Conservation (phyloP, 768 basidiomycete genomes). For the Pholiota microspora region DNA sequence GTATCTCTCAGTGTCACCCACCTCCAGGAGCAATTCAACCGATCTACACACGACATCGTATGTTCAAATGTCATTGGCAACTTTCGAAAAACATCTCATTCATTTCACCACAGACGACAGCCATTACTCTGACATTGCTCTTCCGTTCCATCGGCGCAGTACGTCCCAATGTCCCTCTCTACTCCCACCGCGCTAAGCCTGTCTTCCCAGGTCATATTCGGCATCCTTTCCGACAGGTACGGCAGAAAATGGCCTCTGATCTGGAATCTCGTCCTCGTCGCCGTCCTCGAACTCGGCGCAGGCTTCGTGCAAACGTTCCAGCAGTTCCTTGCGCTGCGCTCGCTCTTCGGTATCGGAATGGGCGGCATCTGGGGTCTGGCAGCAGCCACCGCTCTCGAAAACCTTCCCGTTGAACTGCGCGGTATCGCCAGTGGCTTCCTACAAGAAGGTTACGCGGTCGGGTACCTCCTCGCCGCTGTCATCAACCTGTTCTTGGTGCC, state of each 20-base stretch:
- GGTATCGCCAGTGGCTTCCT: conserved; percentile 83
- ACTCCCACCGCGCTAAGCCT: not conserved
- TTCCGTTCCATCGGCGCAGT: conserved; percentile 81
- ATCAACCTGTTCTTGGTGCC: conserved; percentile 72
- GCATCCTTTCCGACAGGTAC: conserved; percentile 81
- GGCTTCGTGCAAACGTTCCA: conserved; percentile 77
- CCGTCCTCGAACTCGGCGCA: conserved; percentile 71
- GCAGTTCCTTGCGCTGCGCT: conserved; percentile 79
- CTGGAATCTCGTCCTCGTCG: conserved; percentile 67
- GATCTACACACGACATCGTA: conserved; percentile 21
- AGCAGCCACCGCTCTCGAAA: conserved; percentile 82
- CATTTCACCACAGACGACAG: conserved; percentile 47
- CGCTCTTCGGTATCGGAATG: conserved; percentile 87
- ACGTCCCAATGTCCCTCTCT: conserved; percentile 6
- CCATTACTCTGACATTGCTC: conserved; percentile 92
- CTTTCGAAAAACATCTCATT: not conserved
- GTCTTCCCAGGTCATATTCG: conserved; percentile 59
- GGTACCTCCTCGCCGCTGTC: conserved; percentile 80
- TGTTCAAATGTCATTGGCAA: conserved; percentile 3
- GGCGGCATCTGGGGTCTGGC: conserved; percentile 89
- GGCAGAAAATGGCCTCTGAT: conserved; percentile 95
- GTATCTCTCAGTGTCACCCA: conserved; percentile 23
- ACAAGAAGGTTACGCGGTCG: conserved; percentile 88
- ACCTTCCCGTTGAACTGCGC: conserved; percentile 82
- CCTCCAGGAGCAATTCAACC: conserved; percentile 21